A percentile compares a stretch with the other conserved stretches of the same genome.
These are phyloP conservation scores for Phytophthora fragariaefolia DNA, from an alignment of 352 stramenopile species.

Conservation along the genomic window DNA sequence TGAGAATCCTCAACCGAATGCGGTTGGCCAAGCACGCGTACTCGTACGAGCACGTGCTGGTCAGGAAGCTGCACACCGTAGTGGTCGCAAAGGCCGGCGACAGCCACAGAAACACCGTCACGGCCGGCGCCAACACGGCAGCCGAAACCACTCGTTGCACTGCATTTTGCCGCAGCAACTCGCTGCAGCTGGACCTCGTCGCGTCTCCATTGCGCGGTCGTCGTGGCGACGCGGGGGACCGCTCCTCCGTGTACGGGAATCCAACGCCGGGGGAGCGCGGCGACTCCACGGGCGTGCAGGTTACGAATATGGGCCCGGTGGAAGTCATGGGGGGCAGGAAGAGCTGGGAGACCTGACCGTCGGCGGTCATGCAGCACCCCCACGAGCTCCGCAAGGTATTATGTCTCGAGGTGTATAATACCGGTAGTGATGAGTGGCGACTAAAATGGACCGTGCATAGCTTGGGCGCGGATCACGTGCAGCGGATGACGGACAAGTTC, in stretches of 20 bases:
- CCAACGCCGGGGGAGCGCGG: too few relatives aligned
- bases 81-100: conserved; percentile 67
- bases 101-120: conserved; percentile 72
- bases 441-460: conserved; percentile 15
- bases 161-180: conserved; percentile 50
- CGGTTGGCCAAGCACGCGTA: conserved; percentile 72
- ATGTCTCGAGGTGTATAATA: too few relatives aligned
- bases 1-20: conserved; percentile 60
- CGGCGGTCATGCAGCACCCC: conserved; percentile 6
- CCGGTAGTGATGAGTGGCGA: conserved; percentile 25
- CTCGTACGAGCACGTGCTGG: conserved; percentile 70
- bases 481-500: not conserved
- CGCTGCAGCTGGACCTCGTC: conserved; percentile 5
- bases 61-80: conserved; percentile 64
- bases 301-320: not conserved
- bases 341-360: not conserved
- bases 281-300: not conserved
- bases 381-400: not conserved
- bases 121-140: conserved; percentile 54
- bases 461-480: conserved; percentile 2
- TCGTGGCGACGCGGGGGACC: conserved; percentile 6
- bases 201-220: conserved; percentile 5
- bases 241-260: conserved; percentile 14
- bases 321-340: not conserved
- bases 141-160: conserved; percentile 70